A percentile compares a stretch with the other conserved stretches of the same genome.
Evolutionary conservation across 1,284 basidiomycete species (phyloP).

Genomic region (Xanthoconium separans): DNA sequence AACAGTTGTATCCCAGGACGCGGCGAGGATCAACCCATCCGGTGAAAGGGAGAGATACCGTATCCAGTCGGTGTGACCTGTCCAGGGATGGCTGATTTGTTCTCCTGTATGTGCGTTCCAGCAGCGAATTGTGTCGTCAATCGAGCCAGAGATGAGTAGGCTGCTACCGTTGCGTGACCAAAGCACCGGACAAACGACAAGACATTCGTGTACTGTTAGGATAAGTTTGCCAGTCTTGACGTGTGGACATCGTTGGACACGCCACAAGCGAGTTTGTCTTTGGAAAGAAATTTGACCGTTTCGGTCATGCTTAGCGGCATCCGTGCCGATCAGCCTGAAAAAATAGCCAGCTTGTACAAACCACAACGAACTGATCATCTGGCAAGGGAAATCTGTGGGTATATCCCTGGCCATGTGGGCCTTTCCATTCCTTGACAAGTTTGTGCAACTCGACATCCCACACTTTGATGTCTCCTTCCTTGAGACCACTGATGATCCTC

Average conservation of each 20-base stretch:
- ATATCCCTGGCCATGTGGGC: neutral
- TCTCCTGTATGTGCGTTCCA: neutral
- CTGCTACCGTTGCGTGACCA: constrained; percentile 12
- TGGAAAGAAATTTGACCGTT: neutral
- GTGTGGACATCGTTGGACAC: neutral
- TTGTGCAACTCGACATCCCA: constrained; percentile 4
- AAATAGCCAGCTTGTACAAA: neutral
- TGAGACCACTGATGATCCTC: neutral
- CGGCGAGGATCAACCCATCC: constrained; percentile 2
- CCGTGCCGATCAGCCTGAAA: neutral
- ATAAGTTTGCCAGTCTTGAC: neutral
- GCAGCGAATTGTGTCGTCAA: neutral
- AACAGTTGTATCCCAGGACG: constrained; percentile 1
- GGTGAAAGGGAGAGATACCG: neutral
- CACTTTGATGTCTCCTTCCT: neutral
- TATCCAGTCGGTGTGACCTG: neutral
- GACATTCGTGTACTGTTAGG: neutral
- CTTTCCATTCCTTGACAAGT: constrained; percentile 1
- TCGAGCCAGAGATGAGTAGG: constrained; percentile 1
- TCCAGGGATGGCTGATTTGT: constrained; percentile 3
- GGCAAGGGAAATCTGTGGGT: constrained; percentile 1
- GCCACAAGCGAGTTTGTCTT: constrained; percentile 4
- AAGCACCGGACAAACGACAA: neutral
- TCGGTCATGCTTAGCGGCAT: neutral
- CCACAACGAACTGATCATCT: constrained; percentile 7